Evolutionary conservation across 139 green algal genomes (phyloP).

Genomic region (Tetratostichococcus sp.): DNA sequence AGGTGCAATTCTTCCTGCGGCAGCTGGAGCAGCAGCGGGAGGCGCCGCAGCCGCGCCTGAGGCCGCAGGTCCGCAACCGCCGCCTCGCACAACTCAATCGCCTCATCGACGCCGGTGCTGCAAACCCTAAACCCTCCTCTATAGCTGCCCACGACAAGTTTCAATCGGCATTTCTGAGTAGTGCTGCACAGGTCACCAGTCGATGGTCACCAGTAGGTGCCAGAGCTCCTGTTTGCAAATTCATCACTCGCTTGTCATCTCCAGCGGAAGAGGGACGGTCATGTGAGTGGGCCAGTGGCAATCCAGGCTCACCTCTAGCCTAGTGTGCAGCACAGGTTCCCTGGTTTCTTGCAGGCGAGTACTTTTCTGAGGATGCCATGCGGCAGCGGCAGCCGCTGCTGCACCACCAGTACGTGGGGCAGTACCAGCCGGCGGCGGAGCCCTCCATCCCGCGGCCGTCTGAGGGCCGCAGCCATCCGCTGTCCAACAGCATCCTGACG

Average conservation of each 20-base stretch:
- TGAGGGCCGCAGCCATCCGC: constrained; percentile 6
- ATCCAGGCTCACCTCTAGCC: no score
- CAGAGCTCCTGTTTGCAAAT: no score
- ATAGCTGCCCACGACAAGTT: no score
- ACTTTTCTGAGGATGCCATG: constrained; percentile 69
- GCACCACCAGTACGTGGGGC: constrained; percentile 62
- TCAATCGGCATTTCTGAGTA: no score
- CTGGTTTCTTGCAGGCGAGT: constrained; percentile 33
- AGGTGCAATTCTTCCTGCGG: constrained; percentile 44
- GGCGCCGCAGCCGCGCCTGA: not conserved
- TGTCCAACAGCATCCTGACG: constrained; percentile 34
- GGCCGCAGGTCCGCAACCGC: constrained; percentile 49
- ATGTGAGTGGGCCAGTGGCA: no score
- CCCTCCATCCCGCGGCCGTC: not conserved
- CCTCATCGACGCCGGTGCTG: constrained; percentile 22
- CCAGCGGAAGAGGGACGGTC: no score
- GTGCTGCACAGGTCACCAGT: no score
- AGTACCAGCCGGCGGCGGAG: constrained; percentile 12
- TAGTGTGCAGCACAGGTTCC: no score
- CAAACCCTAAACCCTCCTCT: no score
- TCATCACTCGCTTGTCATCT: no score
- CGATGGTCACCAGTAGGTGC: no score
- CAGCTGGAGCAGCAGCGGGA: constrained; percentile 20
- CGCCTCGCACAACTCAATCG: constrained; percentile 61
- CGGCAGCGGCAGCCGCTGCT: constrained; percentile 53